Evolutionary conservation across 2,329 filamentous ascomycete genomes (phyloP).

Genomic region (Fusarium armeniacum): DNA sequence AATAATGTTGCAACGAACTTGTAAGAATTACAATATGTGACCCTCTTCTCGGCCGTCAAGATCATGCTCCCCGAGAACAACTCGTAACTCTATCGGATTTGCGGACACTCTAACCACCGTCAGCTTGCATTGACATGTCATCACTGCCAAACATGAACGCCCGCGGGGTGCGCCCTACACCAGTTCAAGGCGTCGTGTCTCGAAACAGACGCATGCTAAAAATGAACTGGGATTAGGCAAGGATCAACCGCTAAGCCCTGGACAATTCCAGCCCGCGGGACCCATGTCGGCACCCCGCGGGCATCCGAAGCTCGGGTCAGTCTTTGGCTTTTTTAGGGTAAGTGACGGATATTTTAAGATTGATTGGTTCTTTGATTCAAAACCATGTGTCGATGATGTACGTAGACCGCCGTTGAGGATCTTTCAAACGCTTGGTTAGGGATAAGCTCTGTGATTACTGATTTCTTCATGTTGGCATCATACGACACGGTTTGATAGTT

Average conservation of each 20-base stretch:
- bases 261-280: neutral
- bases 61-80: neutral
- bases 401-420: neutral
- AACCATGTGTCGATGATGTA: neutral
- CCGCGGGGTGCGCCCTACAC: slow-evolving; percentile 5
- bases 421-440: neutral
- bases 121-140: neutral
- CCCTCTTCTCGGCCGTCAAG: neutral
- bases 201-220: neutral
- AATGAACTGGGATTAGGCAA: neutral
- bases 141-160: neutral
- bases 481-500: neutral
- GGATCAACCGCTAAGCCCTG: slow-evolving; percentile 2
- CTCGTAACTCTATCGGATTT: neutral
- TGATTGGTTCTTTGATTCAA: neutral
- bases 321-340: neutral
- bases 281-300: slow-evolving; percentile 14
- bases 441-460: neutral
- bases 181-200: neutral
- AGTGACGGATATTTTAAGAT: neutral
- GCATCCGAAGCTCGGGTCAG: neutral
- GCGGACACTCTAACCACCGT: neutral
- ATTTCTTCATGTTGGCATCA: neutral
- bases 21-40: neutral
- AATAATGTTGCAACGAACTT: neutral